Evolutionary conservation across 1,284 basidiomycete genomes (phyloP), one percentile per base, ranked within the genome.

Genomic region (Phylloporus sp.): DNA sequence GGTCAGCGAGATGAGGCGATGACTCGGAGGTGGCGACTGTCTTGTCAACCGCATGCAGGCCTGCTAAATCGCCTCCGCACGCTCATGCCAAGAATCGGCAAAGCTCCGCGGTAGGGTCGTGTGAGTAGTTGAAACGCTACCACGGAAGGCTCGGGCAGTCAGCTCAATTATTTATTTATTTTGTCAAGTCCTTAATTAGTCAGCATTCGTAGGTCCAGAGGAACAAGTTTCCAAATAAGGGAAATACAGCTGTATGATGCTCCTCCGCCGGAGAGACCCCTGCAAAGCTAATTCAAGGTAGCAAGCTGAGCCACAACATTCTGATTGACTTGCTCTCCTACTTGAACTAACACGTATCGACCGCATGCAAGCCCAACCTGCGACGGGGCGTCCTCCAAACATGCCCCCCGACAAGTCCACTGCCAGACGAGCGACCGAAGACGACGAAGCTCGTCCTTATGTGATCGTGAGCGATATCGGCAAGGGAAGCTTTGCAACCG

Each of bases 401-500:
- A 76, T 75, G 70, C 53, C 64, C 17, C 40, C 71, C 42, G 75
- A 77, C 61, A 74, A 70, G 58, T 59, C 68, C 53, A 37, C 8
- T 1, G 32, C 74, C 18, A 67, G 64, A 65, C 73, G 74, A 28
- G 60, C 68, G 39, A 63, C 69, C 2, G 87, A 90, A 54, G 87
- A 92, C 67, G 86, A 90, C 60, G 89, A 91, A 67, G 78, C 86
- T 53, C 84, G 81, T 68, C 91, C 92, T 26, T 94, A 93, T 72
- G 83, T 93, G 65, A 86, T 93, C 64, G 86, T 86, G 11, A 81
- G 80, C 62, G 86, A 91, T 70, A 86, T 94, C 59, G 92, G 92
- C 37, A 92, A 92, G 75, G 97, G 97, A 40, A 96, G 93, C 75
- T 99, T 99, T 78, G 97, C 96, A 34, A 97, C 93, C 2, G 97